phyloP scores from a whole-genome alignment of 2,329 filamentous ascomycete genomes.

The Aspergillus novofumigatus region DNA sequence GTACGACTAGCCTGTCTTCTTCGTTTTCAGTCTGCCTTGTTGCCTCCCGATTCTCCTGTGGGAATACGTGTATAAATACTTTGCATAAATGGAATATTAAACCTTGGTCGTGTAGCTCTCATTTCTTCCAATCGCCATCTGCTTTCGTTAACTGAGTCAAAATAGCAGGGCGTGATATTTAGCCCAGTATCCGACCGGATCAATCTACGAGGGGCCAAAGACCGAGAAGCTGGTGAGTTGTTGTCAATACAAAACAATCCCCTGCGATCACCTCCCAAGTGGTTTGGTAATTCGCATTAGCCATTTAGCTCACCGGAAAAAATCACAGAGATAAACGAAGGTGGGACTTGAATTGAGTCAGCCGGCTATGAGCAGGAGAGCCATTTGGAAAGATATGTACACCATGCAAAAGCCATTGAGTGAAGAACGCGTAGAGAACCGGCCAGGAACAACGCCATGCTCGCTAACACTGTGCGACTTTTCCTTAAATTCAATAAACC shows the following conservation, averaged over 20 bases:
- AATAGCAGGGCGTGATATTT: background rate
- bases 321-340: background rate
- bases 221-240: background rate
- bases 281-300: background rate
- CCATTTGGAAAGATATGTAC: background rate
- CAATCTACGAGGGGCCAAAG: background rate
- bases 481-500: background rate
- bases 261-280: background rate
- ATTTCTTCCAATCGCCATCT: background rate
- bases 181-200: background rate
- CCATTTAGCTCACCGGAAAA: background rate
- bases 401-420: background rate
- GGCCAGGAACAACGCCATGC: background rate
- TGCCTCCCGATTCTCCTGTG: background rate
- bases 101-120: background rate
- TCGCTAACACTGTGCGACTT: background rate
- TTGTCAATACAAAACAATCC: background rate
- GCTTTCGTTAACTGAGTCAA: background rate
- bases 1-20: background rate
- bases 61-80: conserved; percentile 28
- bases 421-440: background rate
- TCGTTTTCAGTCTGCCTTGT: background rate
- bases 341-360: background rate
- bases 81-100: background rate
- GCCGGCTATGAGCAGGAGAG: background rate